Conservation (phyloP, 345 rosid genomes). For the Linum tenue region DNA sequence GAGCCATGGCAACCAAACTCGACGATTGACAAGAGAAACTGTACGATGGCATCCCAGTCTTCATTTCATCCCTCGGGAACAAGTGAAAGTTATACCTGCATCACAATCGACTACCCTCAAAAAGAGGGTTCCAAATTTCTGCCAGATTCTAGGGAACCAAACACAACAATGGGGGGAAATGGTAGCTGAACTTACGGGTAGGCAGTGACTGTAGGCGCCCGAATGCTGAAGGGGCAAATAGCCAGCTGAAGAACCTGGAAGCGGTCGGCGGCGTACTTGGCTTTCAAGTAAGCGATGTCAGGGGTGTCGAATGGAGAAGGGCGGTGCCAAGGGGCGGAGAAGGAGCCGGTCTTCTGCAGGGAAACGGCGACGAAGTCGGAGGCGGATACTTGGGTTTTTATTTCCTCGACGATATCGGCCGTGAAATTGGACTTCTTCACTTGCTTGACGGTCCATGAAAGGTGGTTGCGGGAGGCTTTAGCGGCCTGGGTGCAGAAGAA, state of each 20-base stretch:
- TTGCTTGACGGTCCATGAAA: constrained; percentile 51
- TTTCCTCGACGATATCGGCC: constrained; percentile 37
- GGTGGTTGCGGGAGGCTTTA: constrained; percentile 14
- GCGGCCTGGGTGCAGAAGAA: constrained; percentile 26
- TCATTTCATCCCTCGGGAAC: constrained; percentile 79
- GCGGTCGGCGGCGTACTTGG: constrained; percentile 57
- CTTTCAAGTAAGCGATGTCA: constrained; percentile 58
- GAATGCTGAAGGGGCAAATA: constrained; percentile 60
- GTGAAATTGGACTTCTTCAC: constrained; percentile 58
- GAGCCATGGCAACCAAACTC: constrained; percentile 58
- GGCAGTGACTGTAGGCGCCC: constrained; percentile 42
- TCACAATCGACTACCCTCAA: not conserved
- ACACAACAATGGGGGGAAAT: not conserved
- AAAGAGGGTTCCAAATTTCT: not conserved
- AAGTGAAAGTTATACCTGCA: constrained; percentile 79
- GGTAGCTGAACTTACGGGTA: constrained; percentile 39
- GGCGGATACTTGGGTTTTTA: constrained; percentile 42
- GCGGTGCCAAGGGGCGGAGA: constrained; percentile 78
- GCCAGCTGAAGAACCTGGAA: constrained; percentile 79
- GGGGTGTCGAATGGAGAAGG: constrained; percentile 58
- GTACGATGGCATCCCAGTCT: constrained; percentile 70
- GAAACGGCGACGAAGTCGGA: constrained; percentile 69
- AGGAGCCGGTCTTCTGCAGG: constrained; percentile 59
- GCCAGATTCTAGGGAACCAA: constrained; percentile 6
- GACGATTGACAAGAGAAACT: constrained; percentile 79